phyloP scores from a whole-genome alignment of 1,284 basidiomycete genomes.

The Ganoderma multipileum region DNA sequence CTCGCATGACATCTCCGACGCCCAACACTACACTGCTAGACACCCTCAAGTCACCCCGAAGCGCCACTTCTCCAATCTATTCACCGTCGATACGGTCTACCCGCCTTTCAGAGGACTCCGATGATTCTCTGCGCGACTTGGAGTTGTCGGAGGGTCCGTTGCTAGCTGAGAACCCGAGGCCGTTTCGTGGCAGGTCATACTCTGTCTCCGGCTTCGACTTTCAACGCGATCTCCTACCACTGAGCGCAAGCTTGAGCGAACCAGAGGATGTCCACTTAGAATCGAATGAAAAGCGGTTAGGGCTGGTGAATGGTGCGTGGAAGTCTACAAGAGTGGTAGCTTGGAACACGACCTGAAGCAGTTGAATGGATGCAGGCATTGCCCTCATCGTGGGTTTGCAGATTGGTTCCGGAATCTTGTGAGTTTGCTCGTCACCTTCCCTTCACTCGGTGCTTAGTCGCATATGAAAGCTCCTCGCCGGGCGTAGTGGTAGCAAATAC shows the following conservation, averaged over 20 bases:
- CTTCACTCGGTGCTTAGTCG: background rate
- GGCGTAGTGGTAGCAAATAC: constrained; percentile 91
- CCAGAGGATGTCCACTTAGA: constrained; percentile 56
- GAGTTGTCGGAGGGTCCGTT: constrained; percentile 74
- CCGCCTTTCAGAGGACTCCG: constrained; percentile 68
- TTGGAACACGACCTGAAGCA: background rate
- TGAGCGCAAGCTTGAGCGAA: constrained; percentile 77
- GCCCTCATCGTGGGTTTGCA: constrained; percentile 85
- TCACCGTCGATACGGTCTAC: constrained; percentile 51
- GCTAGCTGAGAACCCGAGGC: constrained; percentile 41
- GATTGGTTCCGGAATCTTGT: constrained; percentile 94
- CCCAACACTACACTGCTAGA: constrained; percentile 45
- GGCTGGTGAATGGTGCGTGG: constrained; percentile 74
- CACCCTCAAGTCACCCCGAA: constrained; percentile 28
- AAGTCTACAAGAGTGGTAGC: background rate
- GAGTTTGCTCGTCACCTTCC: background rate
- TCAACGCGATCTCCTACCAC: constrained; percentile 76
- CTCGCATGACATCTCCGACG: constrained; percentile 38
- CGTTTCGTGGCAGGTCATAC: constrained; percentile 59
- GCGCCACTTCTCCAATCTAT: constrained; percentile 35
- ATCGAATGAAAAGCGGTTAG: constrained; percentile 73
- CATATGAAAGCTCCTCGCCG: constrained; percentile 74
- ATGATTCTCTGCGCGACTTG: constrained; percentile 77
- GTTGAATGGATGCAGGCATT: constrained; percentile 60
- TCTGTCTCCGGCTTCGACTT: constrained; percentile 84